phyloP scores from a whole-genome alignment of 2,329 filamentous ascomycete genomes.

The Trichophyton benhamiae region DNA sequence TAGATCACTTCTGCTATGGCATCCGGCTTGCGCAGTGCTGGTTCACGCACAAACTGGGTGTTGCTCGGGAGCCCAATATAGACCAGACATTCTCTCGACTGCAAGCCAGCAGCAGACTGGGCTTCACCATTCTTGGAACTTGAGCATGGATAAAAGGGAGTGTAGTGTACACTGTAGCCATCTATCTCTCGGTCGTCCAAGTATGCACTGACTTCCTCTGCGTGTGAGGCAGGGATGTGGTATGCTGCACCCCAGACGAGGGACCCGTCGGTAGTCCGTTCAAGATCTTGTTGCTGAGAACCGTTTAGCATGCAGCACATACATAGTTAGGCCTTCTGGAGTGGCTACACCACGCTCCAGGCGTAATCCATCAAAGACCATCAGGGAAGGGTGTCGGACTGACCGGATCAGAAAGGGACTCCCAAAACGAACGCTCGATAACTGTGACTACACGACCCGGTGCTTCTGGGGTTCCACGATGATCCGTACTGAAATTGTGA shows the following conservation, averaged over 20 bases:
- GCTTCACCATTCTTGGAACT: constrained; percentile 24
- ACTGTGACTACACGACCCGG: constrained; percentile 90
- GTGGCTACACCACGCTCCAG: not conserved
- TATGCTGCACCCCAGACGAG: constrained; percentile 86
- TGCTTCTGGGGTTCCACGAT: constrained; percentile 75
- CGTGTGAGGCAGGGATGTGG: constrained; percentile 59
- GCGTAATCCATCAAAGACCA: not conserved
- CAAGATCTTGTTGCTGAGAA: constrained; percentile 23
- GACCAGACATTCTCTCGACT: constrained; percentile 51
- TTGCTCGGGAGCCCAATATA: constrained; percentile 94
- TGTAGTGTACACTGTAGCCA: constrained; percentile 88
- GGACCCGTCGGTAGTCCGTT: constrained; percentile 20
- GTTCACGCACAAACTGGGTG: constrained; percentile 61
- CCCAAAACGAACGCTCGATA: constrained; percentile 74
- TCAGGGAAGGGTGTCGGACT: not conserved
- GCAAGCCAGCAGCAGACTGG: not conserved
- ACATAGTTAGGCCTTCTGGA: not conserved
- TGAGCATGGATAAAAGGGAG: constrained; percentile 59
- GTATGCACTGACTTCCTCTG: constrained; percentile 72
- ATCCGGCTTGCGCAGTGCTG: constrained; percentile 56
- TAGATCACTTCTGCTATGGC: constrained; percentile 69
- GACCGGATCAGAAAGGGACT: constrained; percentile 32
- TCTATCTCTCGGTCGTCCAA: constrained; percentile 96
- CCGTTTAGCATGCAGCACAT: not conserved
- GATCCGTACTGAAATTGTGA: constrained; percentile 58